Conservation (phyloP, 768 basidiomycete species). For the Trametes elegans region DNA sequence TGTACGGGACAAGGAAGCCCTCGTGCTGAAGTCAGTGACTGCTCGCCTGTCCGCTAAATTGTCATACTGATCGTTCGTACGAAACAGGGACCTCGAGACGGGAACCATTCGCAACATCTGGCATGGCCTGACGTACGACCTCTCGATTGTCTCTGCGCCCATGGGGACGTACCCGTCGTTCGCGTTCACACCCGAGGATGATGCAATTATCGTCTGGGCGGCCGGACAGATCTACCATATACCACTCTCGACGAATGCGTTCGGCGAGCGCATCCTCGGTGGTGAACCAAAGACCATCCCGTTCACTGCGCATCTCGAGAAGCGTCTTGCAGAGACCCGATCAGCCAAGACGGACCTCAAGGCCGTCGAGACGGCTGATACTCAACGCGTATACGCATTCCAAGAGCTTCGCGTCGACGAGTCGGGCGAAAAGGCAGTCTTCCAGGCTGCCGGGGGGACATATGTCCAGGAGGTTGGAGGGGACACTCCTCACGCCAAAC, state of each 20-base stretch:
- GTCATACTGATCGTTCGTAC: neutral
- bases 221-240: constrained; percentile 66
- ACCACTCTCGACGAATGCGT: constrained; percentile 49
- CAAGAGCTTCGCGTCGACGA: constrained; percentile 57
- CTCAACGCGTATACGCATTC: constrained; percentile 60
- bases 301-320: constrained; percentile 63
- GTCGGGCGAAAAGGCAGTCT: constrained; percentile 51
- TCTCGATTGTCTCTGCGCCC: constrained; percentile 61
- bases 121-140: constrained; percentile 69
- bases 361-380: constrained; percentile 49
- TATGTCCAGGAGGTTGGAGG: constrained; percentile 46
- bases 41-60: neutral
- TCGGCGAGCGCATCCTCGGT: constrained; percentile 50
- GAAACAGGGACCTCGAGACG: constrained; percentile 62
- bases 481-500: constrained; percentile 19
- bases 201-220: constrained; percentile 70
- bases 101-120: constrained; percentile 65
- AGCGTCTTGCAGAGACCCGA: constrained; percentile 62
- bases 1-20: constrained; percentile 67
- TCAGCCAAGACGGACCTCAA: constrained; percentile 48
- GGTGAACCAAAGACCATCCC: constrained; percentile 47
- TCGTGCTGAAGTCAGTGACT: constrained; percentile 61
- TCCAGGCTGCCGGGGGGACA: constrained; percentile 65
- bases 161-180: constrained; percentile 83
- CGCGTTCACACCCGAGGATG: constrained; percentile 59